Evolutionary conservation across 2,329 filamentous ascomycete genomes (phyloP).

Genomic region (Simplicillium sp.): DNA sequence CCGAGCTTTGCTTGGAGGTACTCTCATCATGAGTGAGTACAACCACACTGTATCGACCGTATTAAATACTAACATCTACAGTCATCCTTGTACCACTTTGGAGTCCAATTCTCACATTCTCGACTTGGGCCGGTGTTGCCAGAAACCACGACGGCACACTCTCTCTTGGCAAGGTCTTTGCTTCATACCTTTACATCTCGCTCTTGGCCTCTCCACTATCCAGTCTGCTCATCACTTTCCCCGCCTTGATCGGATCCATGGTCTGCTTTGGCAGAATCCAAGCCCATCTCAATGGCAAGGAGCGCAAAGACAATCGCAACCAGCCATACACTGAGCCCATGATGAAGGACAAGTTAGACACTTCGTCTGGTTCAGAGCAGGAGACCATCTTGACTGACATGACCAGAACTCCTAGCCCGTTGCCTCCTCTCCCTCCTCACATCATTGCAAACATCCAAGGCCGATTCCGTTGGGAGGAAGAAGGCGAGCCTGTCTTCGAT

Average conservation of each 20-base stretch:
- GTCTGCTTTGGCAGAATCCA: constrained; percentile 16
- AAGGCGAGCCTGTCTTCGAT: constrained; percentile 1
- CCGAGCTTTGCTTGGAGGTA: too few relatives aligned
- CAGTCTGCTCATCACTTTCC: constrained; percentile 12
- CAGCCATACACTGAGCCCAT: neutral
- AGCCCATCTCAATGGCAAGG: constrained; percentile 12
- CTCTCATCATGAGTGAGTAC: too few relatives aligned
- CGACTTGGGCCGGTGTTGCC: constrained; percentile 10
- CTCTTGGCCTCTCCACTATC: constrained; percentile 13
- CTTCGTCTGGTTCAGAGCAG: too few relatives aligned
- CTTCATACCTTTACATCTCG: constrained; percentile 11
- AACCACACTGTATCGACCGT: constrained; percentile 7
- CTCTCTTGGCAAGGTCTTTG: constrained; percentile 11
- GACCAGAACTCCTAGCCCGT: too few relatives aligned
- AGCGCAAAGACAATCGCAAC: constrained; percentile 9
- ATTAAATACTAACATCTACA: constrained; percentile 10
- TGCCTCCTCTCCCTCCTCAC: neutral
- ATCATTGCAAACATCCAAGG: constrained; percentile 5
- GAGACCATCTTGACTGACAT: too few relatives aligned
- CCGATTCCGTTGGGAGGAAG: constrained; percentile 7
- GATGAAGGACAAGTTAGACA: neutral
- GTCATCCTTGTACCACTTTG: constrained; percentile 10
- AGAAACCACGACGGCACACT: constrained; percentile 1
- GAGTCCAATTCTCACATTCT: constrained; percentile 13
- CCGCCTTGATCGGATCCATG: constrained; percentile 8